Percentiles rank a stretch among this genome's conserved stretches.
Evolutionary conservation across 2,329 filamentous ascomycete genomes (phyloP).

Genomic region (Trichoderma citrinoviride): DNA sequence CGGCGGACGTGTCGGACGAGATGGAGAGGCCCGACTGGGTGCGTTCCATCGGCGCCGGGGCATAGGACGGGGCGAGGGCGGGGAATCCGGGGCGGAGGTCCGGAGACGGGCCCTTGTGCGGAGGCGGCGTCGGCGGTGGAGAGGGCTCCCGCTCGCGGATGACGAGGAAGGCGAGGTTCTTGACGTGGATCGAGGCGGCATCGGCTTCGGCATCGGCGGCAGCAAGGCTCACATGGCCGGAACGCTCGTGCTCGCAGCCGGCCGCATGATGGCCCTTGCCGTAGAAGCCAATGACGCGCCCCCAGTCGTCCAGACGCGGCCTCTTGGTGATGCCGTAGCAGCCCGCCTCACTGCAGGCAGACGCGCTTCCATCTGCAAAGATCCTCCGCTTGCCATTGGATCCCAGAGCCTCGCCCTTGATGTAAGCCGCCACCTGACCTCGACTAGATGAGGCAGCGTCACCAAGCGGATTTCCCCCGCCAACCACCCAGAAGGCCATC

Average conservation of each 20-base stretch:
- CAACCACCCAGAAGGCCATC: conserved; percentile 42
- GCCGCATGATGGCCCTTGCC: conserved; percentile 13
- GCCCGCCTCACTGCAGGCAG: conserved; percentile 16
- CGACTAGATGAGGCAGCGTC: conserved; percentile 20
- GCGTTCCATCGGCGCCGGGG: conserved; percentile 42
- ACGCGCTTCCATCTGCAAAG: conserved; percentile 16
- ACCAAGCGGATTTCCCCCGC: conserved; percentile 33
- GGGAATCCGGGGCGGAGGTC: conserved; percentile 26
- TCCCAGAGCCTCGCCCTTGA: conserved; percentile 12
- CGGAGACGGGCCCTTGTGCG: conserved; percentile 25
- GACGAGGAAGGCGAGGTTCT: conserved; percentile 39
- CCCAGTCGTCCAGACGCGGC: conserved; percentile 21
- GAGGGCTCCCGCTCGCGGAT: conserved; percentile 36
- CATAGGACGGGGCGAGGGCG: conserved; percentile 19
- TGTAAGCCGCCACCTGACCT: conserved; percentile 19
- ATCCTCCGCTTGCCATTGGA: conserved; percentile 20
- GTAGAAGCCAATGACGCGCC: conserved; percentile 19
- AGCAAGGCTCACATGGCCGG: neutral
- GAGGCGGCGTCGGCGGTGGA: conserved; percentile 20
- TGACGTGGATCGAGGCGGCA: conserved; percentile 32
- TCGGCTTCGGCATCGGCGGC: neutral
- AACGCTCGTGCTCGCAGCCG: conserved; percentile 13
- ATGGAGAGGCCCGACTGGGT: conserved; percentile 51
- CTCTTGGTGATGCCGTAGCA: conserved; percentile 21
- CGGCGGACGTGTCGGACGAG: conserved; percentile 39